Evolutionary conservation across 805 yeast species (phyloP).

Genomic region (Debaryomyces maramus): DNA sequence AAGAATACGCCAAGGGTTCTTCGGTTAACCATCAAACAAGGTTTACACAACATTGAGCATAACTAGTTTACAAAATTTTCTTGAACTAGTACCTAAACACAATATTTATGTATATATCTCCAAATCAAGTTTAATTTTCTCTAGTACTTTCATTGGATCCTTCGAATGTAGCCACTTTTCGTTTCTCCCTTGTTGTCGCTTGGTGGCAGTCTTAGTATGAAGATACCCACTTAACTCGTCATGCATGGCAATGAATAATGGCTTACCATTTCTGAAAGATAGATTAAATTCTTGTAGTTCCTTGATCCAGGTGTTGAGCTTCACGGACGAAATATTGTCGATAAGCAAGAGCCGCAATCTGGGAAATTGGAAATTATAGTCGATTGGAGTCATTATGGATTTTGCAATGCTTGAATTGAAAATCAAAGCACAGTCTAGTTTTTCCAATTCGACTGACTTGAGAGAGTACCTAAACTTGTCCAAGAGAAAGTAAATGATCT

Average conservation of each 20-base stretch:
- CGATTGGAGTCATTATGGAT: background rate
- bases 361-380: constrained; percentile 12
- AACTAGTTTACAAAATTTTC: no score
- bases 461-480: constrained; percentile 8
- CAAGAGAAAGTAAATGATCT: constrained; percentile 6
- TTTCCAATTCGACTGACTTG: constrained; percentile 14
- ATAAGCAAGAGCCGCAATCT: constrained; percentile 20
- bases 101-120: constrained; percentile 1
- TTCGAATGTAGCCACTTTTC: constrained; percentile 1
- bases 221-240: constrained; percentile 15
- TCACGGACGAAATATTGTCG: constrained; percentile 20
- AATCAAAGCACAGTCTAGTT: constrained; percentile 16
- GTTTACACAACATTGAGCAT: no score
- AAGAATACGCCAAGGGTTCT: no score
- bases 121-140: constrained; percentile 5
- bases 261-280: constrained; percentile 8
- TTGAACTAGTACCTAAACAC: no score
- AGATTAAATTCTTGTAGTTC: constrained; percentile 13
- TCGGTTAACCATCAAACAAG: no score
- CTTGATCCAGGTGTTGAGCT: constrained; percentile 16
- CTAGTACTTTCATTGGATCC: constrained; percentile 2
- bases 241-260: constrained; percentile 14
- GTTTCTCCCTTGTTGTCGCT: background rate
- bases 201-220: constrained; percentile 8
- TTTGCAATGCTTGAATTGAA: constrained; percentile 7